A percentile compares a stretch with the other conserved stretches of the same genome.
Evolutionary conservation across 2,329 filamentous ascomycete genomes (phyloP).

Genomic region (Podosphaera fusca): DNA sequence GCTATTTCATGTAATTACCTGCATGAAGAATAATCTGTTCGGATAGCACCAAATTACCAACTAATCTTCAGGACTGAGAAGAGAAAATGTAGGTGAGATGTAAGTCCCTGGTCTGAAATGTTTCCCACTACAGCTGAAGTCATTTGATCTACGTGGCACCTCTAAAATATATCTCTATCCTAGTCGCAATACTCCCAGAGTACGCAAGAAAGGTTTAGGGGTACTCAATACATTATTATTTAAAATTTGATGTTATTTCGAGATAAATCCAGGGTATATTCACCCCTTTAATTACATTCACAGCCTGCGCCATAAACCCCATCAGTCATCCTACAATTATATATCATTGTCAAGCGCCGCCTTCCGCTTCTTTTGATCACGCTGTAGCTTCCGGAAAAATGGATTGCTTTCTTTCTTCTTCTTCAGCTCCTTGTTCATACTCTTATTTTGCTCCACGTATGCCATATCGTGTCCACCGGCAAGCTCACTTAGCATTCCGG

Average conservation of each 20-base stretch:
- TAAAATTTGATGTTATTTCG: not conserved
- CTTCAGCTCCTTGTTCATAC: constrained; percentile 42
- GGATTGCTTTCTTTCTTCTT: constrained; percentile 33
- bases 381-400: constrained; percentile 42
- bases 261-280: not conserved
- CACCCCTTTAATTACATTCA: not conserved
- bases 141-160: no score
- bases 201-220: not conserved
- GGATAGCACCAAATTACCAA: no score
- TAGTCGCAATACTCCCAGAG: not conserved
- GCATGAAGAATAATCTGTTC: no score
- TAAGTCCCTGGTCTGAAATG: no score
- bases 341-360: constrained; percentile 17
- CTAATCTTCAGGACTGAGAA: no score
- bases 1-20: no score
- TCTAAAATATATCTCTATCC: no score
- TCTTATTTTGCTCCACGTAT: constrained; percentile 69
- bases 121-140: no score
- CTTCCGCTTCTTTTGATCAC: constrained; percentile 34
- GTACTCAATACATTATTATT: not conserved
- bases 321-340: not conserved
- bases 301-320: not conserved
- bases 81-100: no score
- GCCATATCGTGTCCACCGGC: constrained; percentile 93
- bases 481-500: constrained; percentile 64